Conservation (phyloP, 2,329 filamentous ascomycete genomes). For the Aureobasidium sp. region DNA sequence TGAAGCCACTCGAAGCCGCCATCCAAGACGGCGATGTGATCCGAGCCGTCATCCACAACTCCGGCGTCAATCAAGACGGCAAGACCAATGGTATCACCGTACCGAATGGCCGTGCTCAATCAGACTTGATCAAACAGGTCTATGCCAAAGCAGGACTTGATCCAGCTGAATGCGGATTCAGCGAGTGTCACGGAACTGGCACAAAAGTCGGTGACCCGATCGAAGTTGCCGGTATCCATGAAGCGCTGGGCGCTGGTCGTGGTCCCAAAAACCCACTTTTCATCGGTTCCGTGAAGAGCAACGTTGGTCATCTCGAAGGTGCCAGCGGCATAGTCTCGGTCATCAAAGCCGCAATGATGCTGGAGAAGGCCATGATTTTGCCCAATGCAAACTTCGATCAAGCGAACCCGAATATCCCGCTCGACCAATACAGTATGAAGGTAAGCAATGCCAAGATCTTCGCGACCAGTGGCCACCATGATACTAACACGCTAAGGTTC, state of each 20-base stretch:
- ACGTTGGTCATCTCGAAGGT: slow-evolving; percentile 43
- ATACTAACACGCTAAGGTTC: background rate
- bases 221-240: slow-evolving; percentile 23
- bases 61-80: slow-evolving; percentile 32
- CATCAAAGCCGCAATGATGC: slow-evolving; percentile 26
- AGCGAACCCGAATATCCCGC: background rate
- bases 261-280: background rate
- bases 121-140: slow-evolving; percentile 25
- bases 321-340: slow-evolving; percentile 34
- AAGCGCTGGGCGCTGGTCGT: slow-evolving; percentile 14
- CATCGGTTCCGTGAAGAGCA: slow-evolving; percentile 21
- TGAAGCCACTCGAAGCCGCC: slow-evolving; percentile 40
- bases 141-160: slow-evolving; percentile 32
- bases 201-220: slow-evolving; percentile 21
- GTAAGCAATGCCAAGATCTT: background rate
- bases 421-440: background rate
- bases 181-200: slow-evolving; percentile 23
- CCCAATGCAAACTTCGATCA: slow-evolving; percentile 14
- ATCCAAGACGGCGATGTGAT: slow-evolving; percentile 39
- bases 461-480: background rate
- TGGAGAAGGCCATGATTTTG: slow-evolving; percentile 21
- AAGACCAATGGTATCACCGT: slow-evolving; percentile 32
- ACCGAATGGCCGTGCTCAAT: slow-evolving; percentile 31
- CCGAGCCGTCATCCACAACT: slow-evolving; percentile 30
- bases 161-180: slow-evolving; percentile 12